phyloP scores from a whole-genome alignment of 345 rosid genomes.

The Mercurialis annua region DNA sequence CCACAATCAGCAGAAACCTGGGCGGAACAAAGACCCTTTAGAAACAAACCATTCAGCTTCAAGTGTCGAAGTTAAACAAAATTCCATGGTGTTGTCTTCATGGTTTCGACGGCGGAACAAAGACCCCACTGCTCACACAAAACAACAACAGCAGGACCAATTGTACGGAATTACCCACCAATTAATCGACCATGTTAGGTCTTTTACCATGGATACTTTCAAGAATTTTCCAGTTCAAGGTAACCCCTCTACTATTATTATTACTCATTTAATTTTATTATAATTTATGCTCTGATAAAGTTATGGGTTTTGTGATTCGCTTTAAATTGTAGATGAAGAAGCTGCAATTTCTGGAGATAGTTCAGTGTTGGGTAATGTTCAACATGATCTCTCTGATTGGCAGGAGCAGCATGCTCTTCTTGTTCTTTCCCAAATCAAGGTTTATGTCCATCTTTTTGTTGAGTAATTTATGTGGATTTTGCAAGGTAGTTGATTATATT shows the following conservation, averaged over 20 bases:
- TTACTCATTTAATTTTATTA: neutral
- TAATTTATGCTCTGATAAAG: neutral
- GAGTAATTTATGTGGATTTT: neutral
- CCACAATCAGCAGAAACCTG: too few relatives aligned
- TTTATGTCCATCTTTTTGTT: constrained; percentile 13
- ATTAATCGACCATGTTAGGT: constrained; percentile 53
- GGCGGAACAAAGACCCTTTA: too few relatives aligned
- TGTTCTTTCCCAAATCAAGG: constrained; percentile 66
- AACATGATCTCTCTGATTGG: constrained; percentile 78
- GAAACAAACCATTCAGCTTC: too few relatives aligned
- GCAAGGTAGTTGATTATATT: neutral
- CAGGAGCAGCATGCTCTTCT: constrained; percentile 71
- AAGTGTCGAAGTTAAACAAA: too few relatives aligned
- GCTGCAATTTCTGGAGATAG: constrained; percentile 15
- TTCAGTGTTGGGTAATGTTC: constrained; percentile 31
- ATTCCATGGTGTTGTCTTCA: constrained; percentile 45
- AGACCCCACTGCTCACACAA: constrained; percentile 19
- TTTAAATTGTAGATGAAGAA: constrained; percentile 44
- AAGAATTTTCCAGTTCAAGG: constrained; percentile 63
- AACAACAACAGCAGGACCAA: constrained; percentile 7
- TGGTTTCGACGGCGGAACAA: constrained; percentile 50
- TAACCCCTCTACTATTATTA: constrained; percentile 11
- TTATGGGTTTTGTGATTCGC: constrained; percentile 7
- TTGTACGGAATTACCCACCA: constrained; percentile 59
- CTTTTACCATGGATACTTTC: constrained; percentile 73